Evolutionary conservation across 2,329 filamentous ascomycete genomes (phyloP).

Genomic region (Aspergillus pseudoterreus): DNA sequence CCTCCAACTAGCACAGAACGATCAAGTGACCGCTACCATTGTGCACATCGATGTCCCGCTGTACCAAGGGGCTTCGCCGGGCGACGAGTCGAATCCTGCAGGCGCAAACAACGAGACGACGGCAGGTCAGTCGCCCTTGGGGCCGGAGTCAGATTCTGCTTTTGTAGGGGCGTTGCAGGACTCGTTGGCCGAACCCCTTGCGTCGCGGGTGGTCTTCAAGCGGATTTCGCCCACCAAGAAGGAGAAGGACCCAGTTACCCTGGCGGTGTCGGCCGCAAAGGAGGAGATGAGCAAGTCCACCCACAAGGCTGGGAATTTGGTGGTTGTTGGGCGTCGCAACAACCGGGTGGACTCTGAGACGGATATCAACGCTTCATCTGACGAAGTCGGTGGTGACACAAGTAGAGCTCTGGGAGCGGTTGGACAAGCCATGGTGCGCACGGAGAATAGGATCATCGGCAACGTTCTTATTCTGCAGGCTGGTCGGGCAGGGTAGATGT

Average conservation of each 20-base stretch:
- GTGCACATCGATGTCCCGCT: slow-evolving; percentile 52
- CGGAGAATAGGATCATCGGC: slow-evolving; percentile 57
- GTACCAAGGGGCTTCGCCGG: slow-evolving; percentile 6
- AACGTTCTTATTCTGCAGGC: slow-evolving; percentile 71
- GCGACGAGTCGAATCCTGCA: slow-evolving; percentile 5
- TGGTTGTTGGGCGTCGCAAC: slow-evolving; percentile 60
- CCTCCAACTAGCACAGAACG: slow-evolving; percentile 77
- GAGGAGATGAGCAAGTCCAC: slow-evolving; percentile 58
- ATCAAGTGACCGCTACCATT: slow-evolving; percentile 73
- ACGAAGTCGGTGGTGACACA: slow-evolving; percentile 31
- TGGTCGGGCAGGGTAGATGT: slow-evolving; percentile 15
- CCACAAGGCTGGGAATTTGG: slow-evolving; percentile 66
- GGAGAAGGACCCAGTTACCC: slow-evolving; percentile 38
- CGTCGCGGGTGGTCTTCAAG: slow-evolving; percentile 56
- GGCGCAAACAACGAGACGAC: background rate
- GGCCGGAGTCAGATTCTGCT: slow-evolving; percentile 43
- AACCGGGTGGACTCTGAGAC: slow-evolving; percentile 8
- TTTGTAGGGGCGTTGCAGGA: slow-evolving; percentile 58
- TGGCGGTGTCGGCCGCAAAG: slow-evolving; percentile 52
- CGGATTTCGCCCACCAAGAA: slow-evolving; percentile 34
- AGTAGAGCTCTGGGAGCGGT: slow-evolving; percentile 30
- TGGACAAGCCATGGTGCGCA: slow-evolving; percentile 46
- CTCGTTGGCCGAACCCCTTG: slow-evolving; percentile 51
- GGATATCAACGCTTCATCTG: slow-evolving; percentile 26
- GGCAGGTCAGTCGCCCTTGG: slow-evolving; percentile 3